Conservation (phyloP, 495 filamentous ascomycete genomes). For the Penicillium cinerascens region DNA sequence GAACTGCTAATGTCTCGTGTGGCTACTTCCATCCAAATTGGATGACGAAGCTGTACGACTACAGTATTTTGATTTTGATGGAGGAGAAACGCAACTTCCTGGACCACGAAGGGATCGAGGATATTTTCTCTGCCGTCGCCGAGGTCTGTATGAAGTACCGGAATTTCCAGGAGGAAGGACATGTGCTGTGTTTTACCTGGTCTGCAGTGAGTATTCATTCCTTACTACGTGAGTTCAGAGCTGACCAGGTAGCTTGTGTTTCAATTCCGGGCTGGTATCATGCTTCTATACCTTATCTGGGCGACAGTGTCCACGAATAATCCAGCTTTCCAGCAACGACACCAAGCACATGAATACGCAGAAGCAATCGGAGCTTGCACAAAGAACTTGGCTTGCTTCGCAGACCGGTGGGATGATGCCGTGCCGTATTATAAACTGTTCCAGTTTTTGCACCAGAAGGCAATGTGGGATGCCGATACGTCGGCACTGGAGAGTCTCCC, state of each 20-base stretch:
- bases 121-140: conserved; percentile 26
- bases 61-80: conserved; percentile 31
- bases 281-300: conserved; percentile 34
- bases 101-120: conserved; percentile 24
- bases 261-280: conserved; percentile 30
- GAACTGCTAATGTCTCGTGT: conserved; percentile 18
- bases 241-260: conserved; percentile 25
- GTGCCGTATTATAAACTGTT: conserved; percentile 23
- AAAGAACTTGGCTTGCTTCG: conserved; percentile 22
- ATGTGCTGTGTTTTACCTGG: conserved; percentile 37
- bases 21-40: conserved; percentile 30
- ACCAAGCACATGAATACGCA: conserved; percentile 10
- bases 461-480: background rate
- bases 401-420: conserved; percentile 28
- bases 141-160: conserved; percentile 31
- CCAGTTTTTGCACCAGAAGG: conserved; percentile 20
- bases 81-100: conserved; percentile 28
- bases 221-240: too few species aligned
- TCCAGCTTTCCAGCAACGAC: background rate
- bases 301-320: conserved; percentile 12
- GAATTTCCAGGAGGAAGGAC: conserved; percentile 30
- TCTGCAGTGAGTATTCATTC: conserved; percentile 24
- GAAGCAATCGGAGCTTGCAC: conserved; percentile 24
- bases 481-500: background rate
- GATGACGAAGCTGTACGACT: conserved; percentile 35